Evolutionary conservation across 176 grass and related monocot genomes (phyloP), one percentile per base, ranked within the genome.

Genomic region (Hsuehochloa calcarea): DNA sequence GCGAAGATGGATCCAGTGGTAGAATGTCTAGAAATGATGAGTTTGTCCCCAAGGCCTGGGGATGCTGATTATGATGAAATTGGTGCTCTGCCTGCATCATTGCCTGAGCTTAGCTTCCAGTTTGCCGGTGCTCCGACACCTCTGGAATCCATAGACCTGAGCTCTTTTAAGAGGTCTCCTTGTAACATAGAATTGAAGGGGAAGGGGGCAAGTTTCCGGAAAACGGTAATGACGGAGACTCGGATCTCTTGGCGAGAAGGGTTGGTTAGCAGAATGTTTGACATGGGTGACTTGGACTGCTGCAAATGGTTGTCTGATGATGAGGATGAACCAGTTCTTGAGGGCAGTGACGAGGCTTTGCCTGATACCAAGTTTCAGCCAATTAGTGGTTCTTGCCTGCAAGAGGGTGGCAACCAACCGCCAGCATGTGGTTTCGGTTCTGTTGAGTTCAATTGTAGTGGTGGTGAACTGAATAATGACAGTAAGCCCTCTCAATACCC

Each of bases 211-310:
- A 90, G 78, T 88, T 56, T 79, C 5, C 19, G 4, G 50, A 89
- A 86, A 63, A 31, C 68, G 0, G 72, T 54, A 14, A 70, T 60
- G 31, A 38, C 29, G 1, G 90, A 90, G 37, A 87, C 78, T 70
- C 88, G 86, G 66, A 96, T 99, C 67, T 96, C 97, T 68, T 99
- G 97, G 93, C 82, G 91, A 77, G 97, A 99, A 70, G 97, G 97
- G 35, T 68, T 96, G 34, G 88, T 91, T 65, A 99, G 97, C 73
- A 90, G 97, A 80, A 99, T 99, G 40, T 96, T 96, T 78, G 93
- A 99, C 68, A 85, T 92, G 26, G 92, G 92, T 17, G 91, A 94
- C 11, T 65, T 90, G 74, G 93, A 96, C 61, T 91, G 88, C 64
- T 92, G 80, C 86, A 88, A 71, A 81, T 94, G 91, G 90, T 51